A percentile compares a stretch with the other conserved stretches of the same genome.
Evolutionary conservation across 2,329 filamentous ascomycete genomes (phyloP).

Genomic region (Diaporthe sp.): DNA sequence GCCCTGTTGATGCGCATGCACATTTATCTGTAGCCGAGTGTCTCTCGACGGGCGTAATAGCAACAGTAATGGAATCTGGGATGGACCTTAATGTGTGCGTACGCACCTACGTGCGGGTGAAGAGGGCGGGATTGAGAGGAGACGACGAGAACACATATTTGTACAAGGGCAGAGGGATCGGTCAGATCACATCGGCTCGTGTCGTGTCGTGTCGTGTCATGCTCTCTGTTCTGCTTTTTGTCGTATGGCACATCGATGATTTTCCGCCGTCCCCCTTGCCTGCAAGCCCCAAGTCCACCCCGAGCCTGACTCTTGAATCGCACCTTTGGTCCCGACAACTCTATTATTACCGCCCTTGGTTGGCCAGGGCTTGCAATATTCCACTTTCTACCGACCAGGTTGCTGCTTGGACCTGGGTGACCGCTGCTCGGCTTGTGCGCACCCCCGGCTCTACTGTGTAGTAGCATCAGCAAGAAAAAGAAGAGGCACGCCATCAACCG

Average conservation of each 20-base stretch:
- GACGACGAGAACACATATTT: neutral
- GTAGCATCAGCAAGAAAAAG: neutral
- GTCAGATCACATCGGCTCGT: neutral
- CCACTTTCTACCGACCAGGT: conserved; percentile 26
- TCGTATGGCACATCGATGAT: neutral
- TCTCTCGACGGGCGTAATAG: conserved; percentile 14
- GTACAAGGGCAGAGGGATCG: conserved; percentile 13
- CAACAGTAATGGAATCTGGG: conserved; percentile 21
- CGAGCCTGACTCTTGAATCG: conserved; percentile 17
- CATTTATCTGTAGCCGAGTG: neutral
- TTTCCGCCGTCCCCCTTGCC: conserved; percentile 6
- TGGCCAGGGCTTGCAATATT: conserved; percentile 31
- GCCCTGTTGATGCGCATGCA: conserved; percentile 18
- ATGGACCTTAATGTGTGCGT: neutral
- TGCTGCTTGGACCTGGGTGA: conserved; percentile 25
- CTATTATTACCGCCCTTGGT: conserved; percentile 34
- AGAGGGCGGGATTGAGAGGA: neutral
- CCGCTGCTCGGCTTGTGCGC: conserved; percentile 37
- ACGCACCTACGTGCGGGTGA: neutral
- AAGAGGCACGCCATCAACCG: conserved; percentile 17
- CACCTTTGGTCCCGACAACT: conserved; percentile 28
- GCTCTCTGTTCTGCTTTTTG: conserved; percentile 9
- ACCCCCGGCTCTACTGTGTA: conserved; percentile 5
- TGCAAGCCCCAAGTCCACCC: neutral
- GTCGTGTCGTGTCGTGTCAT: conserved; percentile 6